Evolutionary conservation across 345 rosid genomes (phyloP).

Genomic region (Moricandia arvensis): DNA sequence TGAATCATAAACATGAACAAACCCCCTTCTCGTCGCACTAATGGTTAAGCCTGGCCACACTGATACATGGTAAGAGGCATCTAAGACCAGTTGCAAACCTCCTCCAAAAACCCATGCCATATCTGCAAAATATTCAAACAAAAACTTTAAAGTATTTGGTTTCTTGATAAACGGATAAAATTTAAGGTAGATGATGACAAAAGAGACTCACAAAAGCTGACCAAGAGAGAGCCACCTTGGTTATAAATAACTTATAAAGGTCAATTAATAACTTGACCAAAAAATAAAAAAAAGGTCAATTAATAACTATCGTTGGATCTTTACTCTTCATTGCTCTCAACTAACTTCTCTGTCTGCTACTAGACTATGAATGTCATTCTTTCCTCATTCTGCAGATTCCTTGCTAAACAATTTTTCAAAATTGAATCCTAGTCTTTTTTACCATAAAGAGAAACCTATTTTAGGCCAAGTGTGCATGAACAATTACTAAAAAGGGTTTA

Average conservation of each 20-base stretch:
- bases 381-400: not conserved
- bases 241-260: too few species aligned
- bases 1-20: not conserved
- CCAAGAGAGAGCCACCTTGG: not conserved
- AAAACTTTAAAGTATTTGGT: not conserved
- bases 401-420: not conserved
- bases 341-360: not conserved
- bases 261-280: too few species aligned
- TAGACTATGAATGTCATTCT: not conserved
- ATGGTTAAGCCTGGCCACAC: not conserved
- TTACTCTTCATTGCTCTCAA: not conserved
- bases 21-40: not conserved
- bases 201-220: not conserved
- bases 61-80: not conserved
- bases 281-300: too few species aligned
- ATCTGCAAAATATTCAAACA: not conserved
- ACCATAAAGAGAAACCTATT: not conserved
- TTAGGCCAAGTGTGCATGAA: not conserved
- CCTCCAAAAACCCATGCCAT: too few species aligned
- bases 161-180: not conserved
- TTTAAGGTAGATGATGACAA: not conserved
- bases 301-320: too few species aligned
- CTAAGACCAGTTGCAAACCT: too few species aligned
- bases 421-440: not conserved
- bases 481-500: not conserved